Percentiles rank a stretch among this genome's conserved stretches.
phyloP scores from a whole-genome alignment of 306 rosid genomes.

The Sicyos baderoa region DNA sequence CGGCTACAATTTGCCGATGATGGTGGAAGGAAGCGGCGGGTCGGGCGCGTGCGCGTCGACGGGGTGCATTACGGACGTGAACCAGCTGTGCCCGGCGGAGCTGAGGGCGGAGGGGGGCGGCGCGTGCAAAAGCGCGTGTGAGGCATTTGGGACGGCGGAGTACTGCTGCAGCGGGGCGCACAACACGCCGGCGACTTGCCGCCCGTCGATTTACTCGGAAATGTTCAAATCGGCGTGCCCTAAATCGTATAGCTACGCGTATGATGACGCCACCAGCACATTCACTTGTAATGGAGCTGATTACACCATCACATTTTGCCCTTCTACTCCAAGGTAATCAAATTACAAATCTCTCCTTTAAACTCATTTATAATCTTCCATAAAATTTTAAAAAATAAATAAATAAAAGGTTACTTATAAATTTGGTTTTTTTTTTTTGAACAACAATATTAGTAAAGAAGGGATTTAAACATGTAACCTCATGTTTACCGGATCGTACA shows the following conservation, averaged over 20 bases:
- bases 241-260: constrained; percentile 74
- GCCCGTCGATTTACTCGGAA: constrained; percentile 61
- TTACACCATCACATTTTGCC: constrained; percentile 67
- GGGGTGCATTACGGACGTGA: constrained; percentile 61
- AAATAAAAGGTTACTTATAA: too few species aligned
- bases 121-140: constrained; percentile 85
- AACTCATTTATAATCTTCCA: too few species aligned
- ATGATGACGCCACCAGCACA: constrained; percentile 28
- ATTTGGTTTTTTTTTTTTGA: too few species aligned
- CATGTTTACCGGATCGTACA: too few species aligned
- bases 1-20: constrained; percentile 78
- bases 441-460: too few species aligned
- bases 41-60: constrained; percentile 59
- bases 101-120: constrained; percentile 44
- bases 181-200: constrained; percentile 55
- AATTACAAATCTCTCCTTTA: background rate
- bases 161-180: constrained; percentile 73
- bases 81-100: constrained; percentile 58
- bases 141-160: constrained; percentile 65
- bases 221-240: constrained; percentile 84
- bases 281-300: constrained; percentile 72
- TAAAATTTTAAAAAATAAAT: too few species aligned
- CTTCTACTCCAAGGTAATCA: constrained; percentile 46
- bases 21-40: constrained; percentile 50
- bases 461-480: too few species aligned